Conservation (phyloP, 306 rosid species). For the Rosa rugosa region DNA sequence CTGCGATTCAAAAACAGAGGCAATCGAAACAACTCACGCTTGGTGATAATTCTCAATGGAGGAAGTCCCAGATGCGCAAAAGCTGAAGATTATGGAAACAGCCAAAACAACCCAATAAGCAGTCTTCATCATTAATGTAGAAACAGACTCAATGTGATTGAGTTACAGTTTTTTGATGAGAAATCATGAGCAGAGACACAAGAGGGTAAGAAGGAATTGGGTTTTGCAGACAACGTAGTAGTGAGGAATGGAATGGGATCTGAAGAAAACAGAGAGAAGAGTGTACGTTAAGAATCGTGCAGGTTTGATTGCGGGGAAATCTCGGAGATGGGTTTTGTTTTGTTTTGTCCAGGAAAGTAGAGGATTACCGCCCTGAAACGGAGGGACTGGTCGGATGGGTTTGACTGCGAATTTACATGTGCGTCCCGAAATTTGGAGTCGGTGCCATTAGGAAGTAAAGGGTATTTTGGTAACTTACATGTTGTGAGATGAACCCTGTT, state of each 20-base stretch:
- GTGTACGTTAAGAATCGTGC: slow-evolving; percentile 63
- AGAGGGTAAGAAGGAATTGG: not conserved
- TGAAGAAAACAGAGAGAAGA: slow-evolving; percentile 29
- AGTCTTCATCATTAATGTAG: slow-evolving; percentile 63
- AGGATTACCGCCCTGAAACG: slow-evolving; percentile 17
- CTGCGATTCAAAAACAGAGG: slow-evolving; percentile 18
- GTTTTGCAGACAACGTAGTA: slow-evolving; percentile 17
- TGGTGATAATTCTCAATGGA: slow-evolving; percentile 57
- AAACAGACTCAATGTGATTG: slow-evolving; percentile 26
- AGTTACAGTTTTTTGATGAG: slow-evolving; percentile 17
- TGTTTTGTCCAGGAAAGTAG: slow-evolving; percentile 18
- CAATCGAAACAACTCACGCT: slow-evolving; percentile 58
- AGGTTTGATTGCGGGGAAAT: slow-evolving; percentile 11
- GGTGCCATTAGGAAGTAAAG: not conserved
- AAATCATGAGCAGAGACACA: slow-evolving; percentile 18
- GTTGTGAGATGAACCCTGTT: not conserved
- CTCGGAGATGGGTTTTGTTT: slow-evolving; percentile 5
- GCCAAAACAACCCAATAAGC: slow-evolving; percentile 37
- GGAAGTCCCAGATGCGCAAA: slow-evolving; percentile 44
- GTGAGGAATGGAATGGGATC: slow-evolving; percentile 56
- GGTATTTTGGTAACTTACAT: not conserved
- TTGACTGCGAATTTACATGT: not conserved
- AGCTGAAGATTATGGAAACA: slow-evolving; percentile 34
- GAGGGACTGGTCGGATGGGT: slow-evolving; percentile 8
- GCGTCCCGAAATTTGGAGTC: not conserved